These are phyloP conservation scores for Melanomma pulvis-pyrius DNA, from an alignment of 495 filamentous ascomycete genomes.

Conservation along the genomic window DNA sequence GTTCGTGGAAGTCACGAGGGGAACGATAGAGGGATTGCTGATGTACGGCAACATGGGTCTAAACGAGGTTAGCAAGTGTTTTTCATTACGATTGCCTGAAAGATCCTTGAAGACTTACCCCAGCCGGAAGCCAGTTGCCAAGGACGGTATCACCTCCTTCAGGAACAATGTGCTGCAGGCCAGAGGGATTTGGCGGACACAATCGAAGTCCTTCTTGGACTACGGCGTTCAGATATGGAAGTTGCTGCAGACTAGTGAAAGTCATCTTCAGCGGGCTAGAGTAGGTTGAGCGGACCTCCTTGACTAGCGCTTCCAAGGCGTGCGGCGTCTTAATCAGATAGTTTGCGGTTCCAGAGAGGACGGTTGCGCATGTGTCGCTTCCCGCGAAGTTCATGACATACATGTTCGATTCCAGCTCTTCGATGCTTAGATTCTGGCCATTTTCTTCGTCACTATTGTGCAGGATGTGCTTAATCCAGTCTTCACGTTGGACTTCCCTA, in stretches of 20 bases:
- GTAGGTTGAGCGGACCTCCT: constrained; percentile 2
- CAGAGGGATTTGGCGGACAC: constrained; percentile 11
- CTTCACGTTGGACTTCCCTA: neutral
- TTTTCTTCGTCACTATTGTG: neutral
- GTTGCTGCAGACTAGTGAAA: constrained; percentile 2
- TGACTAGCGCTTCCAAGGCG: neutral
- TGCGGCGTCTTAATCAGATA: neutral
- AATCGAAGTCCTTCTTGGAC: constrained; percentile 24
- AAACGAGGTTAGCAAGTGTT: neutral
- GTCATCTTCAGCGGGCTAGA: neutral
- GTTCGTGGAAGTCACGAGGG: neutral
- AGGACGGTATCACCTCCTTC: constrained; percentile 7
- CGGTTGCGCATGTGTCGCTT: neutral
- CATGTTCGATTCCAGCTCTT: neutral
- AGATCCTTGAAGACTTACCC: neutral
- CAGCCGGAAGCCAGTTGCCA: constrained; percentile 9
- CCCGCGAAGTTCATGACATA: neutral
- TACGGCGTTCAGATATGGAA: constrained; percentile 33
- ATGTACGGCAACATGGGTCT: neutral
- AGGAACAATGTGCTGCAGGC: neutral
- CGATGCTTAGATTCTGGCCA: neutral
- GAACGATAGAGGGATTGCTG: neutral
- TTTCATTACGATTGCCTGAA: neutral
- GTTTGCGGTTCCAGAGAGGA: neutral
- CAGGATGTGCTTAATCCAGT: constrained; percentile 5